Base-by-base conservation (phyloP, 208 protist species). In the Histomonas meleagridis region DNA sequence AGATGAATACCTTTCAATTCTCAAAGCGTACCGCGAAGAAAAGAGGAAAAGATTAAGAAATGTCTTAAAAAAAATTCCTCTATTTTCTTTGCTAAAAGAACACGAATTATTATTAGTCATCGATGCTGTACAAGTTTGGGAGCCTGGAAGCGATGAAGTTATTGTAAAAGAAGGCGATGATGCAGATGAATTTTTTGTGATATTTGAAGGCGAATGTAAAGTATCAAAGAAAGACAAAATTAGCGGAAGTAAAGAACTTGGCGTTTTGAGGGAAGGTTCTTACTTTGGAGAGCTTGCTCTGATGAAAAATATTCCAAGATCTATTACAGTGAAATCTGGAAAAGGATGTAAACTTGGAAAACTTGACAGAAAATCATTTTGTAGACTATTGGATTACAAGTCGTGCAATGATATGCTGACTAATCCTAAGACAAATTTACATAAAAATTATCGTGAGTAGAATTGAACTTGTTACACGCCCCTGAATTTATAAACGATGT, bases 101-200 rank as follows among this genome's bases (percentile, higher is more conserved):
- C 55, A 86, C 46, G 40, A 86, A 48, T 26, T 46, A 18, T n/a
- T 86, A 14, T n/a, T 86, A 21, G 46, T 86, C 46, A 46, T 46
- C 32, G 76, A 86, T 51, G 46, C 40, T 26, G n/a, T 86, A 48
- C 40, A 51, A 51, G 23, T 18, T 12, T 14, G 38, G 10, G 35
- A 32, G 32, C n/a, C 46, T 4, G 1, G 16, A 38, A 14, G 18
- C 10, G 46, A 86, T n/a, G 46, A 18, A 86, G 46, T 46, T 26
- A 86, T 86, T 18, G 46, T 86, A 12, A 51, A 55, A 38, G 94
- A 96, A 91, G 95, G 95, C 40, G 95, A 96, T 0, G 16, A 49
- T 48, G 95, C 95, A n/a, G 93, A 96, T 76, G 46, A 92, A n/a
- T 96, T 96, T 69, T 94, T 93, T 81, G 91, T 95, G 38, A 92